phyloP scores from a whole-genome alignment of 768 basidiomycete species.

The Pulveroboletus ravenelii region DNA sequence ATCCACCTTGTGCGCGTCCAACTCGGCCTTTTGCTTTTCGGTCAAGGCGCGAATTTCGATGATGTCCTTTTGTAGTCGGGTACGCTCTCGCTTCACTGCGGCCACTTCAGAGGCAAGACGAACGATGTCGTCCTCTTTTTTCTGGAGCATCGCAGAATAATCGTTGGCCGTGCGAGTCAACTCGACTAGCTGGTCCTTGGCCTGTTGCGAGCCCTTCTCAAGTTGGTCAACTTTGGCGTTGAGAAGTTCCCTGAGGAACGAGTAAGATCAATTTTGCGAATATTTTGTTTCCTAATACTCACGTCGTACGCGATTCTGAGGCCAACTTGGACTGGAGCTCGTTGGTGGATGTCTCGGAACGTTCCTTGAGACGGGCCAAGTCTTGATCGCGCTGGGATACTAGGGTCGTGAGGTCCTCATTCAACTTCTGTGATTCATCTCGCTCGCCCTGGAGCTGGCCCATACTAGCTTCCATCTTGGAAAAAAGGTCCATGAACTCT shows the following conservation, averaged over 20 bases:
- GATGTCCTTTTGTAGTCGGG: constrained; percentile 52
- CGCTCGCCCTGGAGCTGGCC: constrained; percentile 53
- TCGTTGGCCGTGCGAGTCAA: constrained; percentile 73
- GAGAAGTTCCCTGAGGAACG: constrained; percentile 50
- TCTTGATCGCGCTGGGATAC: constrained; percentile 79
- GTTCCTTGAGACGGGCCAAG: constrained; percentile 64
- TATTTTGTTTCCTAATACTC: constrained; percentile 20
- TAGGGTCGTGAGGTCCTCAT: constrained; percentile 66
- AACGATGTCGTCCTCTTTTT: constrained; percentile 69
- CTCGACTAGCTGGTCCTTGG: constrained; percentile 74
- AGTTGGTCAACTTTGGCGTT: constrained; percentile 55
- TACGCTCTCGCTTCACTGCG: constrained; percentile 49
- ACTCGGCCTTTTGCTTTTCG: constrained; percentile 59
- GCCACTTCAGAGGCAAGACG: constrained; percentile 52
- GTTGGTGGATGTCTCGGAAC: constrained; percentile 56
- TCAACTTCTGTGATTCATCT: constrained; percentile 57
- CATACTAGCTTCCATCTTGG: constrained; percentile 54
- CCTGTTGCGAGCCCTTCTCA: constrained; percentile 64
- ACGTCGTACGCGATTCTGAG: constrained; percentile 64
- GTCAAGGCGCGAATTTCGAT: constrained; percentile 66
- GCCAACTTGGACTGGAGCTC: constrained; percentile 71
- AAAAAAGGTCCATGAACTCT: constrained; percentile 56
- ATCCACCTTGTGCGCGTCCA: constrained; percentile 55
- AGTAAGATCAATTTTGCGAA: constrained; percentile 1
- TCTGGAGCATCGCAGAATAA: constrained; percentile 68